Evolutionary conservation across 108 stramenopile genomes (phyloP).

Genomic region (Pseudonitzschia multiseries): DNA sequence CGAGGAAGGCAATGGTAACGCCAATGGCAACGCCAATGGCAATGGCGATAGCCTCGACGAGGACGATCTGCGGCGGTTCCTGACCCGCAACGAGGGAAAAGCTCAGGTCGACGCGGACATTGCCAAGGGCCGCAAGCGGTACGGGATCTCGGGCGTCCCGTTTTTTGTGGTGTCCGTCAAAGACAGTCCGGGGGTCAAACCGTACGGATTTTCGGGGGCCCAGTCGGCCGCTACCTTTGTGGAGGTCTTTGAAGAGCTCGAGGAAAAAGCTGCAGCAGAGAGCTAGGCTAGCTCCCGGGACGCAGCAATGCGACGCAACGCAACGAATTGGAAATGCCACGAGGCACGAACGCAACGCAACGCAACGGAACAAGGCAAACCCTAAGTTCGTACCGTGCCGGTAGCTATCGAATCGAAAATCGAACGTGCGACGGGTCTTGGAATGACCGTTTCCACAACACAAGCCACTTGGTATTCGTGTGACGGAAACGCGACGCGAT

Average conservation of each 20-base stretch:
- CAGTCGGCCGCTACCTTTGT: constrained; percentile 54
- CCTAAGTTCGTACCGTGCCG: too few relatives aligned
- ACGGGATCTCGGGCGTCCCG: constrained; percentile 62
- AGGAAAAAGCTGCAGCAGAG: neutral
- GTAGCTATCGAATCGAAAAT: too few relatives aligned
- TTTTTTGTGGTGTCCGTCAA: constrained; percentile 56
- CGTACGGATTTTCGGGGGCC: constrained; percentile 70
- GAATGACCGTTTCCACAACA: neutral
- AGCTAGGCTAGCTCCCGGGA: too few relatives aligned
- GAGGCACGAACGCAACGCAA: neutral
- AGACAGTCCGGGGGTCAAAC: constrained; percentile 13
- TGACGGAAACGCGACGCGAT: neutral
- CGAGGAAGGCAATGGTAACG: neutral
- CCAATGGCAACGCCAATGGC: neutral
- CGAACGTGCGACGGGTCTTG: neutral
- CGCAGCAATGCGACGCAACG: neutral
- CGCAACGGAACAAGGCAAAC: too few relatives aligned
- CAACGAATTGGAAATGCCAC: neutral
- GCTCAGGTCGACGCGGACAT: constrained; percentile 53
- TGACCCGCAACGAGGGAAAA: constrained; percentile 46
- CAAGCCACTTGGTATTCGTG: neutral
- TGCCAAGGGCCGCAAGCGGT: constrained; percentile 43
- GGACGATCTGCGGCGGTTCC: constrained; percentile 34
- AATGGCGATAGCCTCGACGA: constrained; percentile 9
- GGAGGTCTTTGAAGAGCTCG: constrained; percentile 57